Evolutionary conservation across 2,329 filamentous ascomycete genomes (phyloP).

Genomic region (Sporothrix pallida): DNA sequence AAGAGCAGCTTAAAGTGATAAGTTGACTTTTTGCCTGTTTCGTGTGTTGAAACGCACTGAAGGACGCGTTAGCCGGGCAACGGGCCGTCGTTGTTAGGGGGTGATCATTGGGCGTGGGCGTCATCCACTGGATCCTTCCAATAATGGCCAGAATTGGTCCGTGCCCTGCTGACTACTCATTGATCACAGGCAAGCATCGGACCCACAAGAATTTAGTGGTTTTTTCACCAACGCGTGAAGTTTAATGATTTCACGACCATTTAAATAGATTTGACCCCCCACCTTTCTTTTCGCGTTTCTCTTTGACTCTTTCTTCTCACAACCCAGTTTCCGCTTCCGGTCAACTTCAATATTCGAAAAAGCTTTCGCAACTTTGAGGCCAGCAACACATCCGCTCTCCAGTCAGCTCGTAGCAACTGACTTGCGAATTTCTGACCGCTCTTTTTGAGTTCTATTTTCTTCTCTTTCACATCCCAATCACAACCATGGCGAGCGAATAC

Average conservation of each 20-base stretch:
- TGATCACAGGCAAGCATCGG: not conserved
- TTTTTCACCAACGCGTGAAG: not conserved
- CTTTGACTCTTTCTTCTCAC: not conserved
- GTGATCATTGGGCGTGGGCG: slow-evolving; percentile 31
- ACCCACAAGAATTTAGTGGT: slow-evolving; percentile 1
- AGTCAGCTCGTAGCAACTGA: slow-evolving; percentile 12
- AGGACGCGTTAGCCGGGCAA: slow-evolving; percentile 37
- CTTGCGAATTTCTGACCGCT: not conserved
- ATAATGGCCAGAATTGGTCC: not conserved
- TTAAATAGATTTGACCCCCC: not conserved
- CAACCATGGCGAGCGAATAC: slow-evolving; percentile 61
- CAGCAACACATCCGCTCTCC: not conserved
- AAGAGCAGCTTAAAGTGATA: slow-evolving; percentile 6
- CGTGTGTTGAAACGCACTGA: slow-evolving; percentile 27
- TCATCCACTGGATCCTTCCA: not conserved
- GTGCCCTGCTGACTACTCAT: slow-evolving; percentile 28
- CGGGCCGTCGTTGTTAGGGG: slow-evolving; percentile 31
- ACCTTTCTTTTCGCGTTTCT: not conserved
- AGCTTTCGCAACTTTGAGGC: not conserved
- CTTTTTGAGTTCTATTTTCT: not conserved
- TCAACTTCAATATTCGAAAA: not conserved
- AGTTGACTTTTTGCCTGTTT: slow-evolving; percentile 38
- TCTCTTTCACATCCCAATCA: not conserved
- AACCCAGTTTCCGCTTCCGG: not conserved
- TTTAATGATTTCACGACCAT: not conserved